Conservation (phyloP, 768 basidiomycete genomes). For the Paxillus involutus region DNA sequence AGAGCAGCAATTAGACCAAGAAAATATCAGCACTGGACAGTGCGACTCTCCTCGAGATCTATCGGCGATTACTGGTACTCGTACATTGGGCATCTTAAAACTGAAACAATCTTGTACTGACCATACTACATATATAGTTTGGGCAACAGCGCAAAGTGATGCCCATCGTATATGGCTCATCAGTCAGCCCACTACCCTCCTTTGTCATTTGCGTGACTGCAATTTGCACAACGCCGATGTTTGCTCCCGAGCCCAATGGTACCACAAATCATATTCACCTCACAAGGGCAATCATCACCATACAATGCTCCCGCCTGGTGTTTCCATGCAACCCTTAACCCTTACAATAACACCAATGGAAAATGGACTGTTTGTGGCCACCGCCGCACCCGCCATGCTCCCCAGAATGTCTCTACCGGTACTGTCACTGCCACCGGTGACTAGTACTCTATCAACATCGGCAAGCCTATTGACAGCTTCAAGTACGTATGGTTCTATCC, state of each 20-base stretch:
- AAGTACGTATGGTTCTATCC: neutral
- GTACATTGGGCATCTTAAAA: neutral
- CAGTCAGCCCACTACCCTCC: constrained; percentile 4
- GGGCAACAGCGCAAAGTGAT: constrained; percentile 8
- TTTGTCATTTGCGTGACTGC: constrained; percentile 7
- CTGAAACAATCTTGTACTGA: neutral
- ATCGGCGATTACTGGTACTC: neutral
- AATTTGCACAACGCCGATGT: constrained; percentile 1
- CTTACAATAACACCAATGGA: neutral
- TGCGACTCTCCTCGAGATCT: neutral
- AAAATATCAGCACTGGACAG: neutral
- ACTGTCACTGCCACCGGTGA: neutral
- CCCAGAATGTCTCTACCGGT: neutral
- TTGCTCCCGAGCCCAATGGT: neutral
- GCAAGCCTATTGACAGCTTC: neutral
- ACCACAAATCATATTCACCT: neutral
- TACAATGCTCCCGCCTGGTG: neutral
- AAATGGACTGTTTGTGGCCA: neutral
- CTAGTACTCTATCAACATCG: neutral
- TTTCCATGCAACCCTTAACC: neutral
- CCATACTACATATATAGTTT: neutral
- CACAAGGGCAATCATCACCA: neutral
- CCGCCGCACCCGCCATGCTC: neutral
- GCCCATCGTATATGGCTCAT: constrained; percentile 3
- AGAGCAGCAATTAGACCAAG: constrained; percentile 4